Percentiles rank a stretch among this genome's conserved stretches.
These are phyloP conservation scores for Cladosporium oxysporum DNA, from an alignment of 2,329 filamentous ascomycete genomes.

Conservation along the genomic window DNA sequence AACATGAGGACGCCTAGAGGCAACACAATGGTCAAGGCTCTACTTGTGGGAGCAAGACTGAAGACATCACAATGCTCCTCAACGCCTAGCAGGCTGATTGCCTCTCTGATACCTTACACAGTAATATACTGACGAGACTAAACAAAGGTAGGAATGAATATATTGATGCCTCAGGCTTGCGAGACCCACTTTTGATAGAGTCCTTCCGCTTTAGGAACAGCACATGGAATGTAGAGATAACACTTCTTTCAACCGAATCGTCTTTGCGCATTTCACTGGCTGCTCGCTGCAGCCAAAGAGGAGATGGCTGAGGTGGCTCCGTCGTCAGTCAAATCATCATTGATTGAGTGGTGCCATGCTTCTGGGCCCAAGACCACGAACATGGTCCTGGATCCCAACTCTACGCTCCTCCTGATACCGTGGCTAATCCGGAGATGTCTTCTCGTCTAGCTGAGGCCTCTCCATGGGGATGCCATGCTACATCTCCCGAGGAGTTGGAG, in stretches of 20 bases:
- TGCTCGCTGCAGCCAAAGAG: not conserved
- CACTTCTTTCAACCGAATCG: not conserved
- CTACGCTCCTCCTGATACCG: not conserved
- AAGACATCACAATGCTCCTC: not conserved
- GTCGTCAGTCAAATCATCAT: not conserved
- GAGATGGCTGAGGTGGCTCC: not conserved
- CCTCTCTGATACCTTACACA: not conserved
- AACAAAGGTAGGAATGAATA: not conserved
- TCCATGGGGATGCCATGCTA: not conserved
- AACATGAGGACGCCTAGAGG: not conserved
- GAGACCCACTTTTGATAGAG: slow-evolving; percentile 19
- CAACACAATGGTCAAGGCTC: not conserved
- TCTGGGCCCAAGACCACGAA: not conserved
- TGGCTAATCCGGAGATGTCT: not conserved
- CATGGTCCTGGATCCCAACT: not conserved
- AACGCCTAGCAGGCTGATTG: not conserved
- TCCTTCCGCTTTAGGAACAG: slow-evolving; percentile 12
- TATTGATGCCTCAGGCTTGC: slow-evolving; percentile 8
- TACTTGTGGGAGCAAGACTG: not conserved
- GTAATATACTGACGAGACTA: not conserved
- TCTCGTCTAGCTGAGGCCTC: not conserved
- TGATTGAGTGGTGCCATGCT: not conserved
- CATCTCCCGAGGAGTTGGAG: not conserved
- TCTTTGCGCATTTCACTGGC: not conserved
- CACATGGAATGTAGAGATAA: slow-evolving; percentile 1